These are phyloP conservation scores for Hirsutella thompsonii DNA, from an alignment of 2,329 filamentous ascomycete species.

Conservation along the genomic window DNA sequence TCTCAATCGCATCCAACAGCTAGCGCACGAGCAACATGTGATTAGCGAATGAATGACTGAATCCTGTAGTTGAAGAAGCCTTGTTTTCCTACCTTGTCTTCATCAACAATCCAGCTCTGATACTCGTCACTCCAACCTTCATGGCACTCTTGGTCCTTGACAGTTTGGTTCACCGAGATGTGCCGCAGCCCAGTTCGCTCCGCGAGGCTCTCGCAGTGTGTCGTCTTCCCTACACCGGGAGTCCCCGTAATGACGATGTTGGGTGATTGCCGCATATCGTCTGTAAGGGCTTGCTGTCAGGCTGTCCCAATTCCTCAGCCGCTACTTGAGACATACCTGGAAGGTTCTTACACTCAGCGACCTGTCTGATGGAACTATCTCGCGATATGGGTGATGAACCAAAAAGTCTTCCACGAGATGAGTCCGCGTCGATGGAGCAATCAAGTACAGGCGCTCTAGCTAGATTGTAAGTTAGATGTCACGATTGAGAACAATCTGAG, in stretches of 20 bases:
- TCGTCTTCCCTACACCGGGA: constrained; percentile 91
- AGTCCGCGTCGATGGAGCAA: no score
- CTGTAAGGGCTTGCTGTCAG: no score
- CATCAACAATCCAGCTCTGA: constrained; percentile 85
- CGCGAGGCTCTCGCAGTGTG: constrained; percentile 73
- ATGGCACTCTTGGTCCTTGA: constrained; percentile 78
- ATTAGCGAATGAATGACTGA: not conserved
- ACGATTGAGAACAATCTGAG: no score
- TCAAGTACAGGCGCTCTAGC: no score
- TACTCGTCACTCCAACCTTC: constrained; percentile 80
- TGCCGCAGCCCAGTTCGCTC: constrained; percentile 67
- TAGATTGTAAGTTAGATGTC: no score
- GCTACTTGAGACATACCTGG: no score
- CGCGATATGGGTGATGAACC: no score
- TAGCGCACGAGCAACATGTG: constrained; percentile 17
- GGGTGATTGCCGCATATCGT: constrained; percentile 47
- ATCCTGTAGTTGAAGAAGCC: not conserved
- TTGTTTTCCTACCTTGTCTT: constrained; percentile 63
- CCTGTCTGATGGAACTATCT: no score
- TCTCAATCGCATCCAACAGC: constrained; percentile 81
- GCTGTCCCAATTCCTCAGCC: constrained; percentile 7
- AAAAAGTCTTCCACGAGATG: no score
- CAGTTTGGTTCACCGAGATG: constrained; percentile 78
- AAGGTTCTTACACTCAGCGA: no score
- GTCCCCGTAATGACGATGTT: constrained; percentile 96